phyloP scores from a whole-genome alignment of 495 filamentous ascomycete species.

The Neurospora tetrasperma region DNA sequence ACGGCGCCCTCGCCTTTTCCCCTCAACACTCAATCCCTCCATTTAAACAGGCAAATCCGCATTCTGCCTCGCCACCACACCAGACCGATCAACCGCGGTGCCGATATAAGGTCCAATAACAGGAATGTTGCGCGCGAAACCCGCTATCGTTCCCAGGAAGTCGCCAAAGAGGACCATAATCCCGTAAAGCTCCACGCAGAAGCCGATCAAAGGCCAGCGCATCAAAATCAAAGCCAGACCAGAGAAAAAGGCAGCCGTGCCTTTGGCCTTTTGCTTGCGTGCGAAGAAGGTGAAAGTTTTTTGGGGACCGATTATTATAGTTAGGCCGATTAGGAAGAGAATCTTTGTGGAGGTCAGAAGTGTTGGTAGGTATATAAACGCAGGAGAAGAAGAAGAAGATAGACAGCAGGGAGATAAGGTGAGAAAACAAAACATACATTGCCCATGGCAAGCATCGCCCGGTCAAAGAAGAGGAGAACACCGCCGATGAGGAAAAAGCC shows the following conservation, averaged over 20 bases:
- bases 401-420: no score
- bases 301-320: conserved; percentile 84
- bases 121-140: conserved; percentile 76
- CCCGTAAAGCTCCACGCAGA: conserved; percentile 83
- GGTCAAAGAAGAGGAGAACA: conserved; percentile 92
- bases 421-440: conserved; percentile 22
- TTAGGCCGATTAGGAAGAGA: conserved; percentile 92
- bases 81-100: conserved; percentile 50
- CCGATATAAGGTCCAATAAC: conserved; percentile 79
- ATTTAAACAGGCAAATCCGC: conserved; percentile 63
- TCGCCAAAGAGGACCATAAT: conserved; percentile 91
- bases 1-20: neutral
- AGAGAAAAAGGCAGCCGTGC: conserved; percentile 78
- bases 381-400: no score
- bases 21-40: neutral
- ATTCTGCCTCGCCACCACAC: conserved; percentile 52
- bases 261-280: conserved; percentile 81
- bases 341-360: conserved; percentile 36
- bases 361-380: no score
- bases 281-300: conserved; percentile 92
- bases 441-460: conserved; percentile 60
- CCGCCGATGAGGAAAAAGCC: conserved; percentile 89
- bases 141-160: conserved; percentile 83
- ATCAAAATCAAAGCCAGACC: conserved; percentile 64
- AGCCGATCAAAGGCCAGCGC: conserved; percentile 81